Percentiles rank a stretch among this genome's conserved stretches.
Conservation (phyloP, 2,329 filamentous ascomycete genomes). For the Leptographium wingfieldii region DNA sequence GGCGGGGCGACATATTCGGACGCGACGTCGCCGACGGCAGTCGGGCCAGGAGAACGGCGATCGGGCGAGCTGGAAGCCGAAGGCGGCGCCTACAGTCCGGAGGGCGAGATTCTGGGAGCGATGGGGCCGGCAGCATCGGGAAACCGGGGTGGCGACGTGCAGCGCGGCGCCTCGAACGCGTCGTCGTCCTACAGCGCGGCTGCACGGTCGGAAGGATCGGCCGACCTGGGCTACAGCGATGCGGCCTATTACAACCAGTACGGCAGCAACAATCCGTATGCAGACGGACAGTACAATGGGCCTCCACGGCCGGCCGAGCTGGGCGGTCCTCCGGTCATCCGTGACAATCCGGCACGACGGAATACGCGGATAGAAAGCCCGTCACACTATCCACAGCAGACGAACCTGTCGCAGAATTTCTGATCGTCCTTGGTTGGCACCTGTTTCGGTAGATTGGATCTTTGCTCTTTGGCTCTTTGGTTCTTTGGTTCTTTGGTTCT, state of each 20-base stretch:
- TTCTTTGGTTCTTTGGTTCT: background rate
- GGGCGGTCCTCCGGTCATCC: constrained; percentile 64
- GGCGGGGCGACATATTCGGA: constrained; percentile 59
- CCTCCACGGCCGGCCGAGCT: constrained; percentile 28
- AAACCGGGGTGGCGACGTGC: constrained; percentile 57
- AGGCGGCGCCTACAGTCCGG: constrained; percentile 41
- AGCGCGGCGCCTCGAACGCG: constrained; percentile 84
- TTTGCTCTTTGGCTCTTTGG: background rate
- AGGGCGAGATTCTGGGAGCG: constrained; percentile 71
- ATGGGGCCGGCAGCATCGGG: constrained; percentile 61
- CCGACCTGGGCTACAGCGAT: constrained; percentile 36
- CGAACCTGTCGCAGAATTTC: constrained; percentile 95
- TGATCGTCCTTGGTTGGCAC: constrained; percentile 26
- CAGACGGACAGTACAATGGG: constrained; percentile 22
- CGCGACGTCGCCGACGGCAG: constrained; percentile 53
- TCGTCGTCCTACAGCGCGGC: constrained; percentile 89
- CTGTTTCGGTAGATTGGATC: background rate
- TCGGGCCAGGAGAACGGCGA: constrained; percentile 47
- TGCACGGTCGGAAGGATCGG: constrained; percentile 58
- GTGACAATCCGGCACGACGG: constrained; percentile 80
- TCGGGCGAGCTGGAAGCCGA: constrained; percentile 51
- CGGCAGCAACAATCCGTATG: constrained; percentile 43
- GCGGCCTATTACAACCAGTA: constrained; percentile 48
- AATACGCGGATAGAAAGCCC: constrained; percentile 94
- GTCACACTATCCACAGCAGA: constrained; percentile 80